A percentile compares a stretch with the other conserved stretches of the same genome.
phyloP scores from a whole-genome alignment of 2,329 filamentous ascomycete species.

The Uncinocarpus reesii region DNA sequence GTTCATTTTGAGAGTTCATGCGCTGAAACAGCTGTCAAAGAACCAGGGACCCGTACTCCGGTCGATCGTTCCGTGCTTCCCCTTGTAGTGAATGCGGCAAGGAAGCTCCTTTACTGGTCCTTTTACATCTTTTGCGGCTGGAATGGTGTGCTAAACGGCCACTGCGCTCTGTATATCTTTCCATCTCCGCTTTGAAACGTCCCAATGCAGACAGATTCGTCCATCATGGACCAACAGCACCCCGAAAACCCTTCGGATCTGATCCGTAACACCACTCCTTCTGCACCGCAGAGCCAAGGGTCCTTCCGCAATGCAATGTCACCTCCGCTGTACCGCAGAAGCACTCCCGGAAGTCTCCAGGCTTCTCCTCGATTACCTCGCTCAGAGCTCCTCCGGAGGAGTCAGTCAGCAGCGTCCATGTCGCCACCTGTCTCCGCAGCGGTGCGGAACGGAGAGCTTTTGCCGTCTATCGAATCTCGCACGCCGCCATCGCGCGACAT shows the following conservation, averaged over 20 bases:
- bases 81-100: not conserved
- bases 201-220: not conserved
- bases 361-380: conserved; percentile 30
- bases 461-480: conserved; percentile 33
- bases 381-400: conserved; percentile 22
- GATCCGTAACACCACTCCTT: not conserved
- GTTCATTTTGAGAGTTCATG: not conserved
- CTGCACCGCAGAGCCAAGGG: conserved; percentile 1
- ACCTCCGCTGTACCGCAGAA: conserved; percentile 30
- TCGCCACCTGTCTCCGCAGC: conserved; percentile 28
- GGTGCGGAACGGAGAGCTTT: conserved; percentile 22
- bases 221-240: conserved; percentile 2
- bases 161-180: not conserved
- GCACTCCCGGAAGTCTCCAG: conserved; percentile 25
- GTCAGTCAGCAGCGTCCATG: conserved; percentile 31
- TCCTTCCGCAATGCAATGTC: conserved; percentile 27
- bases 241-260: not conserved
- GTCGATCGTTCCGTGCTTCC: not conserved
- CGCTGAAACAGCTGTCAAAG: not conserved
- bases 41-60: not conserved
- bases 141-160: not conserved
- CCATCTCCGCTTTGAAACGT: not conserved
- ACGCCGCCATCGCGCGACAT: conserved; percentile 58
- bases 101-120: not conserved
- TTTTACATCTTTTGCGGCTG: not conserved